Conservation (phyloP, 78 protist genomes). For the Creolimax fragrantissima region DNA sequence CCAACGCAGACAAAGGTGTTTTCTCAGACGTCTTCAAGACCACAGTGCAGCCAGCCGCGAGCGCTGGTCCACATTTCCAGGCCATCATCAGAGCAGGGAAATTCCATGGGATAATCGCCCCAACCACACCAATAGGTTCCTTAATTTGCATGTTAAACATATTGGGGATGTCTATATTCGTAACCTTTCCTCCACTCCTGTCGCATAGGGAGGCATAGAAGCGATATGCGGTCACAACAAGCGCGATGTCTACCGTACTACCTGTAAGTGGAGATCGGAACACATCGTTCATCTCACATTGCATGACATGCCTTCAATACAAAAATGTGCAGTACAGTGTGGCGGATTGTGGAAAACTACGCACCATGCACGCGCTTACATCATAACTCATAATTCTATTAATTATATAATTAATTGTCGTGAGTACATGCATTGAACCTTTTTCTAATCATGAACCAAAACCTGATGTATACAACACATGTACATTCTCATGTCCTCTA, state of each 20-base stretch:
- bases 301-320: background rate
- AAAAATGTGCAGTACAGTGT: too few relatives aligned
- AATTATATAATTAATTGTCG: too few relatives aligned
- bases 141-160: background rate
- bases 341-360: too few relatives aligned
- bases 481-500: too few relatives aligned
- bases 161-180: slow-evolving; percentile 17
- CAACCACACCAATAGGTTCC: slow-evolving; percentile 55
- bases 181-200: slow-evolving; percentile 48
- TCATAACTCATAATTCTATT: too few relatives aligned
- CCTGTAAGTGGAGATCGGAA: background rate
- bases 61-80: slow-evolving; percentile 56
- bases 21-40: slow-evolving; percentile 77
- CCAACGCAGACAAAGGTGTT: slow-evolving; percentile 79
- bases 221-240: background rate
- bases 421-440: too few relatives aligned
- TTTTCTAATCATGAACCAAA: too few relatives aligned
- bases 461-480: too few relatives aligned
- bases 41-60: slow-evolving; percentile 75
- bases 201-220: slow-evolving; percentile 42
- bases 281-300: background rate
- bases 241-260: background rate
- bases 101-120: slow-evolving; percentile 59
- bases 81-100: slow-evolving; percentile 18
- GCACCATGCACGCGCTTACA: too few relatives aligned